Percentiles rank a stretch among this genome's conserved stretches.
phyloP scores from a whole-genome alignment of 2,329 filamentous ascomycete species.

The Mycosphaerelloides madeirae region DNA sequence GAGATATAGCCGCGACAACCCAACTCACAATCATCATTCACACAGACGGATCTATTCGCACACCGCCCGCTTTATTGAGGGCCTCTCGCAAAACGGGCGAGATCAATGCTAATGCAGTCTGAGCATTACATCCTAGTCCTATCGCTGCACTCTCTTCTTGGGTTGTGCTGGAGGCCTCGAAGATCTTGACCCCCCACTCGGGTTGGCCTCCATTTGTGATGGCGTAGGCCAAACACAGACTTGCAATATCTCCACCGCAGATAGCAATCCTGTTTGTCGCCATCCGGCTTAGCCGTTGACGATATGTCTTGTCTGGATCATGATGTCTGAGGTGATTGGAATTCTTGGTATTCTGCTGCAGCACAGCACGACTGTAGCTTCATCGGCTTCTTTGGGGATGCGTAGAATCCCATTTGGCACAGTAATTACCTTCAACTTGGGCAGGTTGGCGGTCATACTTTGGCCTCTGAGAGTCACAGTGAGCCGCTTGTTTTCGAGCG shows the following conservation, averaged over 20 bases:
- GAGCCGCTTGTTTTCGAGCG: too few relatives aligned
- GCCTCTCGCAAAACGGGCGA: constrained; percentile 7
- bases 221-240: constrained; percentile 7
- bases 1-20: neutral
- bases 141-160: constrained; percentile 7
- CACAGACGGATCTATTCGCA: constrained; percentile 4
- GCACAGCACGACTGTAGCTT: too few relatives aligned
- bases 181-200: constrained; percentile 7
- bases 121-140: constrained; percentile 9
- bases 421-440: too few relatives aligned
- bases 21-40: constrained; percentile 7
- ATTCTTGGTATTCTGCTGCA: too few relatives aligned
- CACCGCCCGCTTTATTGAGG: constrained; percentile 8
- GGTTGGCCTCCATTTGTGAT: constrained; percentile 3
- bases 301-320: too few relatives aligned
- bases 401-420: too few relatives aligned
- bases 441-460: too few relatives aligned
- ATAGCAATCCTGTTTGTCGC: constrained; percentile 21
- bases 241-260: constrained; percentile 9
- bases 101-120: constrained; percentile 7
- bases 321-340: too few relatives aligned
- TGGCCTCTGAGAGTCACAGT: too few relatives aligned
- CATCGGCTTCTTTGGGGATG: too few relatives aligned
- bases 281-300: too few relatives aligned
- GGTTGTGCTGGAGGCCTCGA: constrained; percentile 4